Base-by-base conservation (phyloP, 2,329 filamentous ascomycete genomes). In the Fusarium ramigenum region DNA sequence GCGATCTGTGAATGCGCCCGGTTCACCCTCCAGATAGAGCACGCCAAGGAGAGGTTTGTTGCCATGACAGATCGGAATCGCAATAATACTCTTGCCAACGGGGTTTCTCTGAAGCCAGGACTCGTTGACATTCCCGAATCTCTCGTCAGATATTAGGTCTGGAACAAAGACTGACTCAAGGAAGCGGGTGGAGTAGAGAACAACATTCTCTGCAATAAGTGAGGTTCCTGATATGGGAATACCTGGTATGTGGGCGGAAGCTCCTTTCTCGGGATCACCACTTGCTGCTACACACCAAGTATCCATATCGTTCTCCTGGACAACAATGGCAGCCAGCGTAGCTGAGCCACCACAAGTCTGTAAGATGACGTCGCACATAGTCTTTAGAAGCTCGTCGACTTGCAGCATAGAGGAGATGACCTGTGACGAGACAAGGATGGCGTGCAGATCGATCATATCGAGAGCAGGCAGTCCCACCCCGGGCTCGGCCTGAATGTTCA, bases 401-500 rank as follows among this genome's bases (percentile, higher is more conserved):
- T 93, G 89, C 16, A 96, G 82, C 57, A 95, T 92, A 21, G 93
- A 95, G 9, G 93, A 95, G 47, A 96, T 91, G 47, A 95, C 89
- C 78, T 95, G 93, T 15, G 92, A 94, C 6, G 92, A 93, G 75
- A 93, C 91, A 19, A 96, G 85, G 66, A 96, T 95, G 30, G 92
- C 92, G 46, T 93, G 91, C 69, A 95, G 82, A 80, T 95, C 93
- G 78, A 96, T 91, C 91, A 96, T 95, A 82, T 96, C 93, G 60
- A 96, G 87, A 34, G 92, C 91, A 44, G 92, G 92, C 66, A 95
- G 85, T 16, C 91, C 91, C 40, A 85, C 89, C 6, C 88, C 88
- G 25, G 88, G 85, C 71, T 90, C 89, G 10, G 87, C 81, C 65
- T 88, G 86, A 52, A 84, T 79, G 57, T 87, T 83, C 82, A 89